Evolutionary conservation across 2,329 filamentous ascomycete genomes (phyloP).

Genomic region (Metarhizium guizhouense): DNA sequence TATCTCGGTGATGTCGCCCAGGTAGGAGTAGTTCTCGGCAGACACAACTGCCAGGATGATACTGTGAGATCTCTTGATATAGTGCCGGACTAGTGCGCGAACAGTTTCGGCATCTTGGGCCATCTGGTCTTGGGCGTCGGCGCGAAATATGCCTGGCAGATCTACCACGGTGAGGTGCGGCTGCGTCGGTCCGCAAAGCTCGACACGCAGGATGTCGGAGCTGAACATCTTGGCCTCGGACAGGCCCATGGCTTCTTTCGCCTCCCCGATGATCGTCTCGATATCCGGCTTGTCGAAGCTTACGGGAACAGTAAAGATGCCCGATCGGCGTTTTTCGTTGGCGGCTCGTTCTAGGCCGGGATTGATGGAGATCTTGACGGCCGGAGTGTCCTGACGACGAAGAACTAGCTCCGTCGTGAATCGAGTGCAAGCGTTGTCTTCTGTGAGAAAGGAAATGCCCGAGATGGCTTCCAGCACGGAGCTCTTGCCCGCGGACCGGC

Average conservation of each 20-base stretch:
- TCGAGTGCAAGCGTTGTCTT: conserved; percentile 50
- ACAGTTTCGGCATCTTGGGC: conserved; percentile 16
- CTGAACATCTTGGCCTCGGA: conserved; percentile 24
- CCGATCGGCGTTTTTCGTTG: conserved; percentile 13
- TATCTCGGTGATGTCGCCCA: conserved; percentile 36
- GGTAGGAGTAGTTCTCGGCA: conserved; percentile 45
- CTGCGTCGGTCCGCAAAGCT: conserved; percentile 36
- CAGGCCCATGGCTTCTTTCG: conserved; percentile 8
- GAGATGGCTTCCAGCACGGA: conserved; percentile 58
- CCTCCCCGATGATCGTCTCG: conserved; percentile 5
- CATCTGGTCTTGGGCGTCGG: conserved; percentile 34
- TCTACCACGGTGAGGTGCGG: conserved; percentile 50
- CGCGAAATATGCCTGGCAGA: conserved; percentile 43
- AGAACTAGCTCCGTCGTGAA: conserved; percentile 56
- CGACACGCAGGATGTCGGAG: conserved; percentile 36
- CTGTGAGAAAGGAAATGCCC: conserved; percentile 48
- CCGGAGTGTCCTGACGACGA: conserved; percentile 27
- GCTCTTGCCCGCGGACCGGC: conserved; percentile 55
- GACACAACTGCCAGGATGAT: conserved; percentile 53
- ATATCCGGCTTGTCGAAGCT: conserved; percentile 3
- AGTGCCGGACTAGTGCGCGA: conserved; percentile 35
- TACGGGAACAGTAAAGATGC: conserved; percentile 4
- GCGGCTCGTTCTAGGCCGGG: conserved; percentile 20
- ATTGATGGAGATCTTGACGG: conserved; percentile 23
- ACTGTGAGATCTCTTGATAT: conserved; percentile 46